phyloP scores from a whole-genome alignment of 192 early-diverging fungal genomes.

The Entomortierella chlamydospora region DNA sequence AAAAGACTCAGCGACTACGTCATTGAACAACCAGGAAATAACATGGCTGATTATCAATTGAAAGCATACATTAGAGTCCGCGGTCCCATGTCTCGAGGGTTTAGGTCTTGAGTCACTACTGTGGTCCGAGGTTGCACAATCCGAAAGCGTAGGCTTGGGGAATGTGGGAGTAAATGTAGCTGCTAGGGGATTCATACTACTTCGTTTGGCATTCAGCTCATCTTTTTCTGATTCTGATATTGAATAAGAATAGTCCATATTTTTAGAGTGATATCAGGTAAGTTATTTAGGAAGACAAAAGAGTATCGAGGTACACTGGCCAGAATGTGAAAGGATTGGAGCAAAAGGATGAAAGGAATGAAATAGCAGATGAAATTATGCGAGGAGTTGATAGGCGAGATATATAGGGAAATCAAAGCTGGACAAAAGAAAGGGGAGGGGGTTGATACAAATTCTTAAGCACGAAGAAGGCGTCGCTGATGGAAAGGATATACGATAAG shows the following conservation, averaged over 20 bases:
- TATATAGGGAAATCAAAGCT: too few relatives aligned
- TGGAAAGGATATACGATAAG: neutral
- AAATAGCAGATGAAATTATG: too few relatives aligned
- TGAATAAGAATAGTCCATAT: neutral
- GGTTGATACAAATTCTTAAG: neutral
- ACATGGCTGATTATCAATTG: neutral
- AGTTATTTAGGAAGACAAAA: too few relatives aligned
- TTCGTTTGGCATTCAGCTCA: conserved; percentile 26
- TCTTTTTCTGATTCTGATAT: conserved; percentile 18
- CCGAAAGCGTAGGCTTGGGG: conserved; percentile 17
- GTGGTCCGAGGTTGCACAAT: conserved; percentile 31
- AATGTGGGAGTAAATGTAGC: conserved; percentile 50
- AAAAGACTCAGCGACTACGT: too few relatives aligned
- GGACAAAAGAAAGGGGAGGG: conserved; percentile 4
- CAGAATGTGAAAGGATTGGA: neutral
- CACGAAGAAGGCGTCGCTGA: too few relatives aligned
- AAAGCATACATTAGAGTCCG: conserved; percentile 35
- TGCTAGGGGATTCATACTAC: conserved; percentile 46
- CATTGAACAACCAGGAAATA: neutral
- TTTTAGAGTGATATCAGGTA: too few relatives aligned
- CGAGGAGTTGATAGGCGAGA: neutral
- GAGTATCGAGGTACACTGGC: neutral
- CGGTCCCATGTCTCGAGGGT: conserved; percentile 23
- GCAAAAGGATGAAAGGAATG: conserved; percentile 6
- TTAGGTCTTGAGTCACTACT: conserved; percentile 9